These are phyloP conservation scores for Malus hybrid DNA, from an alignment of 331 rosid species.

Conservation along the genomic window DNA sequence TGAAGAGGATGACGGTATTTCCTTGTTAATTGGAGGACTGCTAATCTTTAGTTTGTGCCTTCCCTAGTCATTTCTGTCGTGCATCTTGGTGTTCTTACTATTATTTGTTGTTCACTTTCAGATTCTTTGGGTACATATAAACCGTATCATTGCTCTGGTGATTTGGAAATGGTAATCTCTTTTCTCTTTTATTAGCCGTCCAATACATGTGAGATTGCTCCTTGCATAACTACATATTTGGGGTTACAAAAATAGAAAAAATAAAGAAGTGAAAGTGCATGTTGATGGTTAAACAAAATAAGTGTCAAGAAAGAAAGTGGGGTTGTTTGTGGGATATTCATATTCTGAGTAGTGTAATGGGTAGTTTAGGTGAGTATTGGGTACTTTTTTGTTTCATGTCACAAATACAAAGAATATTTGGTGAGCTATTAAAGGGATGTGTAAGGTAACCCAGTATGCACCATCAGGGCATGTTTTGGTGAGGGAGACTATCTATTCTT, in stretches of 20 bases:
- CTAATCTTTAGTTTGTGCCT: not conserved
- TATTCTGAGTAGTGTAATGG: not conserved
- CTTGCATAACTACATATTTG: not conserved
- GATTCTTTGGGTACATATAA: slow-evolving; percentile 39
- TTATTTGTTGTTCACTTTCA: slow-evolving; percentile 31
- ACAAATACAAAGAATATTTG: not conserved
- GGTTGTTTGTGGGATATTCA: not conserved
- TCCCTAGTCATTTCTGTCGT: slow-evolving; percentile 4
- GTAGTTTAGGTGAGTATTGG: not conserved
- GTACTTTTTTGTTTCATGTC: not conserved
- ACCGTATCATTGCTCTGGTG: slow-evolving; percentile 18
- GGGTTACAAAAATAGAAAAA: not conserved
- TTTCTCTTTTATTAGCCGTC: not conserved
- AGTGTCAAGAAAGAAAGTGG: not conserved
- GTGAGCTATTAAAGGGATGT: not conserved
- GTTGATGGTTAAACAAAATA: not conserved
- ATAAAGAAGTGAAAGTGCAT: not conserved
- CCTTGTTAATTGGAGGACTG: slow-evolving; percentile 13
- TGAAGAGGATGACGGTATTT: slow-evolving; percentile 45
- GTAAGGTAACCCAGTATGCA: too few species aligned
- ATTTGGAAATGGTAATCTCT: slow-evolving; percentile 43
- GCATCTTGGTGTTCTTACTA: slow-evolving; percentile 19
- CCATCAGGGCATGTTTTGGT: not conserved
- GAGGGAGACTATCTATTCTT: not conserved
- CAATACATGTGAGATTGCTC: not conserved